These are phyloP conservation scores for Trametes hirsuta DNA, from an alignment of 1,284 basidiomycete species.

Conservation along the genomic window DNA sequence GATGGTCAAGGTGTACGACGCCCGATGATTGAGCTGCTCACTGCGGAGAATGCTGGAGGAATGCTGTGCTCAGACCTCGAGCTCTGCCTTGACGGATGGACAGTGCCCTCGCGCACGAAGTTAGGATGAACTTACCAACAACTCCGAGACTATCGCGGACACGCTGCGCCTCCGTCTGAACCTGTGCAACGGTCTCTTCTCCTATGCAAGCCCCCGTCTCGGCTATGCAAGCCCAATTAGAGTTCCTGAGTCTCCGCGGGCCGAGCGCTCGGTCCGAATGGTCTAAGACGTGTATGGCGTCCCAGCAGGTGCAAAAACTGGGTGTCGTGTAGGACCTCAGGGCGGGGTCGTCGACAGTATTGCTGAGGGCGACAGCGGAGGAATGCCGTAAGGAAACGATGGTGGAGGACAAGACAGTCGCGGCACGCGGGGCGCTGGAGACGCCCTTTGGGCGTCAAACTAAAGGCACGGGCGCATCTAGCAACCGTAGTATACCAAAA, in stretches of 20 bases:
- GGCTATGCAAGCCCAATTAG: not conserved
- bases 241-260: too few relatives aligned
- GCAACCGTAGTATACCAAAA: too few relatives aligned
- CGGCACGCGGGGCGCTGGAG: too few relatives aligned
- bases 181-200: not conserved
- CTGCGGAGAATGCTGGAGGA: slow-evolving; percentile 16
- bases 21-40: not conserved
- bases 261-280: not conserved
- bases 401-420: not conserved
- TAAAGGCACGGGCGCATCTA: too few relatives aligned
- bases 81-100: not conserved
- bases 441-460: too few relatives aligned
- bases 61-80: slow-evolving; percentile 16
- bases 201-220: not conserved
- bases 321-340: too few relatives aligned
- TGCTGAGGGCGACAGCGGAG: not conserved
- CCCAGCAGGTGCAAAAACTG: too few relatives aligned
- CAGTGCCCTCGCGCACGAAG: not conserved
- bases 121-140: not conserved
- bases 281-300: not conserved
- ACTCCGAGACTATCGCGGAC: not conserved
- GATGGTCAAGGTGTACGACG: not conserved
- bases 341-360: not conserved
- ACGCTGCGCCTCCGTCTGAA: not conserved
- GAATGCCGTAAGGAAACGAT: not conserved